These are phyloP conservation scores for Aspergillus leporis DNA, from an alignment of 495 filamentous ascomycete genomes.

Conservation along the genomic window DNA sequence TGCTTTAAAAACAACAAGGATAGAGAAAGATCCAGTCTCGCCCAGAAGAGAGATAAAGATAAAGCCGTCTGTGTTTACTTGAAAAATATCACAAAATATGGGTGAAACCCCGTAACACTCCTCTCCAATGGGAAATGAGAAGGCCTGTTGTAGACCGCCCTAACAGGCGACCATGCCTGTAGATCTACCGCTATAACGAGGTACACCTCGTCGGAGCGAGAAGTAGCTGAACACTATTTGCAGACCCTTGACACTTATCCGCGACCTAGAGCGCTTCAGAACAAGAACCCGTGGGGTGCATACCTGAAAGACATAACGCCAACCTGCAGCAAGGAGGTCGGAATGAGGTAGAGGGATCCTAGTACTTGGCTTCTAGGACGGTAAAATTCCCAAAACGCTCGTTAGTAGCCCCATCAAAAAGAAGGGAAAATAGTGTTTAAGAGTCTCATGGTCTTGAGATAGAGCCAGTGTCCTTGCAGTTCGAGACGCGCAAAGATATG, in stretches of 20 bases:
- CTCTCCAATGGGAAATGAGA: background rate
- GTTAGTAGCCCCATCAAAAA: background rate
- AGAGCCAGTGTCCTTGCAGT: background rate
- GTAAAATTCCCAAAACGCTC: background rate
- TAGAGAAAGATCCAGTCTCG: background rate
- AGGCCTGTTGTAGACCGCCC: background rate
- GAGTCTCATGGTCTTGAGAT: background rate
- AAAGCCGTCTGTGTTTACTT: conserved; percentile 1
- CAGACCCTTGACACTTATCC: background rate
- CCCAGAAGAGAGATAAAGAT: background rate
- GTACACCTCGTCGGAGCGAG: background rate
- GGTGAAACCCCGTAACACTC: background rate
- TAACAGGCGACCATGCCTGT: background rate
- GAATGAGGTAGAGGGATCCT: background rate
- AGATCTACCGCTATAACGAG: conserved; percentile 7
- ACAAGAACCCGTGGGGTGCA: conserved; percentile 4
- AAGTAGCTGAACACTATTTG: background rate
- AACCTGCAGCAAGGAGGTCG: background rate
- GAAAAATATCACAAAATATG: conserved; percentile 1
- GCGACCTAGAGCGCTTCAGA: background rate
- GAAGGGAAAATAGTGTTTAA: background rate
- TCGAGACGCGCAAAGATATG: background rate
- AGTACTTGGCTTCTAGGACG: background rate
- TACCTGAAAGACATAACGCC: background rate
- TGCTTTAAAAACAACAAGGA: background rate